Conservation (phyloP, 1,284 basidiomycete genomes). For the Cutaneotrichosporon sp. region DNA sequence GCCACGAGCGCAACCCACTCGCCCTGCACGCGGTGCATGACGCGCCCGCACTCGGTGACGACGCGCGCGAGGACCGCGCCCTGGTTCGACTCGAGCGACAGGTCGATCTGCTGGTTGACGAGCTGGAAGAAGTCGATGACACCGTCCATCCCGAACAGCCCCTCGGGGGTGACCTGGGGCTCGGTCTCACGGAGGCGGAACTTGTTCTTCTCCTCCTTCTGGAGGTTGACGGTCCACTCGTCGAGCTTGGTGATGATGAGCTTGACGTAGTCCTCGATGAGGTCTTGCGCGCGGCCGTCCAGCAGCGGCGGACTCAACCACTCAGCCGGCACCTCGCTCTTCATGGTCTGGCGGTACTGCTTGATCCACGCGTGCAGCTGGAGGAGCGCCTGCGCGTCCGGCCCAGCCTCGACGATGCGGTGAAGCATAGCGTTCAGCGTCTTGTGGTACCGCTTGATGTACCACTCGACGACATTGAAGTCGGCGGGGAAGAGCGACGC, state of each 20-base stretch:
- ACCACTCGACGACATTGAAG: slow-evolving; percentile 82
- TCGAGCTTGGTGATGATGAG: slow-evolving; percentile 94
- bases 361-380: slow-evolving; percentile 91
- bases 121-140: slow-evolving; percentile 96
- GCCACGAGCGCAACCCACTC: slow-evolving; percentile 86
- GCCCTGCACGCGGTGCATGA: slow-evolving; percentile 87
- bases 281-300: slow-evolving; percentile 86
- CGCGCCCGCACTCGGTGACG: slow-evolving; percentile 81
- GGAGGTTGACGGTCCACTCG: slow-evolving; percentile 94
- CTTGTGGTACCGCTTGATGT: slow-evolving; percentile 89
- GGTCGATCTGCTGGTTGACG: slow-evolving; percentile 96
- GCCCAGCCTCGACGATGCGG: slow-evolving; percentile 70
- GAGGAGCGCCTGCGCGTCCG: slow-evolving; percentile 83
- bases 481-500: slow-evolving; percentile 89
- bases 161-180: slow-evolving; percentile 86
- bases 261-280: slow-evolving; percentile 94
- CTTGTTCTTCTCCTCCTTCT: slow-evolving; percentile 84
- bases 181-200: slow-evolving; percentile 81
- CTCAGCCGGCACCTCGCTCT: slow-evolving; percentile 79
- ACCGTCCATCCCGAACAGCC: slow-evolving; percentile 87
- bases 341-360: slow-evolving; percentile 93
- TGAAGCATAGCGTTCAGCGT: slow-evolving; percentile 77
- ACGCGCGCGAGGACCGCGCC: slow-evolving; percentile 90
- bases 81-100: slow-evolving; percentile 93
- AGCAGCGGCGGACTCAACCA: slow-evolving; percentile 85